Evolutionary conservation across 2,329 filamentous ascomycete genomes (phyloP).

Genomic region (Diaporthe sp.): DNA sequence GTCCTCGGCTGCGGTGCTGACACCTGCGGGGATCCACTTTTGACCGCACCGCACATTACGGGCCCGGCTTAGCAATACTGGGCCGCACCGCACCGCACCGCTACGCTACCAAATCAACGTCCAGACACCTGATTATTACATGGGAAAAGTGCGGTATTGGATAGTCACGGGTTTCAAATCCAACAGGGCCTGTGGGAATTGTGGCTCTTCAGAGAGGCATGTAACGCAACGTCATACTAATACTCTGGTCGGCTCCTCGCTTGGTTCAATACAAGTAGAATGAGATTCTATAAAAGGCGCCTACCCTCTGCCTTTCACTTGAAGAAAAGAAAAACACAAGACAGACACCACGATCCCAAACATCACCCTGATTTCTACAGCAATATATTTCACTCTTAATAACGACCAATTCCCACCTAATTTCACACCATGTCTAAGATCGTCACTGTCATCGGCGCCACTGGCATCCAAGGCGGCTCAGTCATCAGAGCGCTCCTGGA

Average conservation of each 20-base stretch:
- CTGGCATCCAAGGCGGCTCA: constrained; percentile 50
- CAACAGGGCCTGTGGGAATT: neutral
- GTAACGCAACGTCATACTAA: neutral
- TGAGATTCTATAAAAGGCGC: neutral
- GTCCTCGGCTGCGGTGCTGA: constrained; percentile 5
- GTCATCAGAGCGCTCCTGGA: constrained; percentile 48
- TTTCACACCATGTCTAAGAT: constrained; percentile 39
- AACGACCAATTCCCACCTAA: neutral
- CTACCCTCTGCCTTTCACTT: too few relatives aligned
- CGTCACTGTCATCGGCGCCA: constrained; percentile 50
- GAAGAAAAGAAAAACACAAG: too few relatives aligned
- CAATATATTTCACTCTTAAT: neutral
- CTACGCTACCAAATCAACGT: neutral
- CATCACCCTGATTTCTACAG: neutral
- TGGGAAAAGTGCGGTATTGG: neutral
- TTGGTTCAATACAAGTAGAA: neutral
- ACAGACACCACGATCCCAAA: too few relatives aligned
- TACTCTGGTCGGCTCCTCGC: neutral
- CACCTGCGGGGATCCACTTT: constrained; percentile 14
- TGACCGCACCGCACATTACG: neutral
- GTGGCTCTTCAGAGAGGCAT: neutral
- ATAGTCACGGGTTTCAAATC: neutral
- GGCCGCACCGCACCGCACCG: constrained; percentile 1
- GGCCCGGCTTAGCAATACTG: constrained; percentile 1
- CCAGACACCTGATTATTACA: neutral